These are phyloP conservation scores for Sporisorium graminicola DNA, from an alignment of 1,284 basidiomycete genomes.

Conservation along the genomic window DNA sequence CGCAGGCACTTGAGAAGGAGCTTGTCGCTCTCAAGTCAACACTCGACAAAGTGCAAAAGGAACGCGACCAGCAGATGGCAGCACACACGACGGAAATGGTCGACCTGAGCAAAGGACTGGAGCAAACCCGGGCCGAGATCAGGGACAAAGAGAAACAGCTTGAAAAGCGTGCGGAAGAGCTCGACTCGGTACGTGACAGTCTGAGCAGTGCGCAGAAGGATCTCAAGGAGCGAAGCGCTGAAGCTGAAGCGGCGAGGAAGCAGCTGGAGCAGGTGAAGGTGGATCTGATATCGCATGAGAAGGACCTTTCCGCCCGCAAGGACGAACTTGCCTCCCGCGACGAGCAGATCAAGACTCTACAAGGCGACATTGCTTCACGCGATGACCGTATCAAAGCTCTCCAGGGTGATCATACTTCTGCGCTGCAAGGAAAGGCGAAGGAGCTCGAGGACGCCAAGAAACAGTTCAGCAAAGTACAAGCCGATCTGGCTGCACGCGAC, in stretches of 20 bases:
- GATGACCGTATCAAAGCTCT: conserved; percentile 15
- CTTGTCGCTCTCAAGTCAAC: conserved; percentile 12
- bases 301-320: conserved; percentile 7
- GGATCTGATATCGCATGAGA: background rate
- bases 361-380: conserved; percentile 3
- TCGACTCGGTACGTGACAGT: background rate
- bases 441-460: conserved; percentile 17
- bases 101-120: conserved; percentile 29
- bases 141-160: conserved; percentile 18
- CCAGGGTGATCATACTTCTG: conserved; percentile 11
- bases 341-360: conserved; percentile 20
- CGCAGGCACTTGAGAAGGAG: conserved; percentile 24
- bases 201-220: conserved; percentile 11
- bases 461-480: background rate
- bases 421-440: conserved; percentile 11
- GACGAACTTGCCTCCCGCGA: conserved; percentile 15
- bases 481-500: conserved; percentile 3
- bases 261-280: conserved; percentile 13
- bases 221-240: conserved; percentile 11
- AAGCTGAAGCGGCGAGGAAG: conserved; percentile 9
- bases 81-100: conserved; percentile 45
- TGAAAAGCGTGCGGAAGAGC: conserved; percentile 10
- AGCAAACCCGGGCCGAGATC: conserved; percentile 22
- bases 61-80: conserved; percentile 35
- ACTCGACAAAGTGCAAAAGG: conserved; percentile 31